Base-by-base conservation (phyloP, 2,329 filamentous ascomycete species). In the Aspergillus uvarum region DNA sequence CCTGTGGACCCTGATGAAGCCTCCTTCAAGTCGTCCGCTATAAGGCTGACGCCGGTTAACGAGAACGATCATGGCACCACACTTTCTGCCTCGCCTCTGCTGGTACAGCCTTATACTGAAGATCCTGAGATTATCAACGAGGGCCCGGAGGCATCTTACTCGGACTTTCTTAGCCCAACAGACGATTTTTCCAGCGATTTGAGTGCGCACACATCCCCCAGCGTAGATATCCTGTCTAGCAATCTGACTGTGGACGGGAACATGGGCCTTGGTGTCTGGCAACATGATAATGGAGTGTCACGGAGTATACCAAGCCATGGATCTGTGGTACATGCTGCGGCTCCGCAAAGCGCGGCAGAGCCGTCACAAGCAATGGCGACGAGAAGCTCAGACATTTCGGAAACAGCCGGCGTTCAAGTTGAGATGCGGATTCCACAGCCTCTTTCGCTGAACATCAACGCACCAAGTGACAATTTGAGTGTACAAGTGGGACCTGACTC, bases 1-100 rank as follows among this genome's bases (percentile, higher is more conserved):
- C 69, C 74, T 7, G 72, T 72, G 10, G 73, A 75, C 59, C 73
- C 68, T 3, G 77, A 80, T 38, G 75, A 79, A 64, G 65, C 68
- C 14, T 69, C 71, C 31, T 74, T 78, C 51, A 67, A 68, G 47
- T 69, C 71, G n/a, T 63, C 69, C 29, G 70, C 68, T 12, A 68
- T 77, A 61, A 68, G 71, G 38, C 54, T 74, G 31, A 75, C 73
- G 4, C 70, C 72, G 1, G 63, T 65, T 22, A 64, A 63, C 51
- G 64, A 64, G 14, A 69, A 66, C 35, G 63, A 67, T 29, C 59
- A 63, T 48, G 56, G 58, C 51, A 59, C 65, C 29, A 59, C 65
- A 47, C 65, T 61, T 11, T 56, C 62, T 11, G 53, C 67, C 21
- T 66, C 65, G 16, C 62, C 64, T 42, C 50, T 59, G 22, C 48